These are phyloP conservation scores for Mycena rebaudengoi DNA, from an alignment of 768 basidiomycete genomes.

Conservation along the genomic window DNA sequence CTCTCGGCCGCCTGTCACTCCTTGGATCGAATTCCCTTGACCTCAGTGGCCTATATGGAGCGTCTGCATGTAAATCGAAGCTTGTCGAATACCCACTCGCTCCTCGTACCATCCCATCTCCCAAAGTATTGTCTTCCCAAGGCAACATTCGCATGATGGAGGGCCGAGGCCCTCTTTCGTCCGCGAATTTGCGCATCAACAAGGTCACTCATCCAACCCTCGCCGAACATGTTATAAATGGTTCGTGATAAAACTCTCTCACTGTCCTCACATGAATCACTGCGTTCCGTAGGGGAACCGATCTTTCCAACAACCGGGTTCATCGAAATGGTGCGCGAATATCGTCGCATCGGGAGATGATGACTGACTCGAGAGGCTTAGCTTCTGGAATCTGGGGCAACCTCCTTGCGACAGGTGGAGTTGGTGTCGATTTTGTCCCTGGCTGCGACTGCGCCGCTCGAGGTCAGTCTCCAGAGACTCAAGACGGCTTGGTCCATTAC, in stretches of 20 bases:
- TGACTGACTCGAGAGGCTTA: background rate
- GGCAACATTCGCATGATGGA: background rate
- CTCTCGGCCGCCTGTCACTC: constrained; percentile 17
- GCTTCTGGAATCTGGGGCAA: constrained; percentile 18
- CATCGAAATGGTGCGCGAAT: constrained; percentile 15
- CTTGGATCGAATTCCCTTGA: constrained; percentile 20
- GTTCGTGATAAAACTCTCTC: background rate
- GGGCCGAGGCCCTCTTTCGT: constrained; percentile 8
- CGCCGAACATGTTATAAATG: constrained; percentile 14
- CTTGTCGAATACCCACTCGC: constrained; percentile 12
- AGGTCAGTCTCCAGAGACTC: constrained; percentile 3
- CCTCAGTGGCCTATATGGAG: constrained; percentile 18
- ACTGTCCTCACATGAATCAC: background rate
- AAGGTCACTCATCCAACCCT: constrained; percentile 5
- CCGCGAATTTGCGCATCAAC: background rate
- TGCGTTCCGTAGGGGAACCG: background rate
- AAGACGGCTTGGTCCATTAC: constrained; percentile 3
- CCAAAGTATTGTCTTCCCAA: constrained; percentile 9
- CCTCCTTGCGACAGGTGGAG: constrained; percentile 11
- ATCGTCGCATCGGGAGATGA: background rate
- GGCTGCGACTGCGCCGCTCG: background rate
- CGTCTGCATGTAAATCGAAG: constrained; percentile 10
- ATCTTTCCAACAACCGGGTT: constrained; percentile 14
- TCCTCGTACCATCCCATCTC: constrained; percentile 7
- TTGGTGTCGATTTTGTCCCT: constrained; percentile 10